Base-by-base conservation (phyloP, 768 basidiomycete species). In the Pholiota molesta region DNA sequence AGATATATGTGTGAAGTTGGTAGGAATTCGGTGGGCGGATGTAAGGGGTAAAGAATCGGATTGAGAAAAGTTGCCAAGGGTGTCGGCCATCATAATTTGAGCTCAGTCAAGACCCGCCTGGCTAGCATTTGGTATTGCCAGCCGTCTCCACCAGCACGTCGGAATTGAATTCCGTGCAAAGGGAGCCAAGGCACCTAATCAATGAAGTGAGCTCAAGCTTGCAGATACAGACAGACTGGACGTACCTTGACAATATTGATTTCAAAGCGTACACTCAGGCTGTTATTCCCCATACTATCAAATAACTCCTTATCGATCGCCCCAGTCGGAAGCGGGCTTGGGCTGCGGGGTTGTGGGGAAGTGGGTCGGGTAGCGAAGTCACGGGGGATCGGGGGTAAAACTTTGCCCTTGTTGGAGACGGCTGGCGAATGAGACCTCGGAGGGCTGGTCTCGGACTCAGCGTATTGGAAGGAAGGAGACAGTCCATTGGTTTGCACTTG, bases 81-180 rank as follows among this genome's bases (percentile, higher is more conserved):
- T n/a, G 35, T 54, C 33, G 7, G 29, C n/a, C 9, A 53, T 64
- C 59, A 94, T 81, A 95, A 77, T 76, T 94, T 94, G 72, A 95
- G 82, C 74, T 95, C 93, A 40, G 92, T 95, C 67, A 95, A 76
- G 42, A 95, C 93, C 62, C 92, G 83, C 66, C 92, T 83, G 23
- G 93, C 95, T 42, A 99, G 83, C 92, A 95, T 95, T 73, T 96
- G 94, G 75, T 99, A 98, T 75, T 97, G 95, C 95, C 95, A 98
- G 0, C 91, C 92, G 66, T 97, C 93, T 1, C 96, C 96, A 28
- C 91, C 86, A 0, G 89, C 85, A 63, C 97, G 83, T 52, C 97
- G 87, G 79, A 98, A 99, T 71, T 99, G 97, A 49, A 99, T 91
- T 2, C 97, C 96, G 74, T 98, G 92, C 19, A 99, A 76, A 2